Evolutionary conservation across 2,329 filamentous ascomycete species (phyloP).

Genomic region (Cytospora piceicola): DNA sequence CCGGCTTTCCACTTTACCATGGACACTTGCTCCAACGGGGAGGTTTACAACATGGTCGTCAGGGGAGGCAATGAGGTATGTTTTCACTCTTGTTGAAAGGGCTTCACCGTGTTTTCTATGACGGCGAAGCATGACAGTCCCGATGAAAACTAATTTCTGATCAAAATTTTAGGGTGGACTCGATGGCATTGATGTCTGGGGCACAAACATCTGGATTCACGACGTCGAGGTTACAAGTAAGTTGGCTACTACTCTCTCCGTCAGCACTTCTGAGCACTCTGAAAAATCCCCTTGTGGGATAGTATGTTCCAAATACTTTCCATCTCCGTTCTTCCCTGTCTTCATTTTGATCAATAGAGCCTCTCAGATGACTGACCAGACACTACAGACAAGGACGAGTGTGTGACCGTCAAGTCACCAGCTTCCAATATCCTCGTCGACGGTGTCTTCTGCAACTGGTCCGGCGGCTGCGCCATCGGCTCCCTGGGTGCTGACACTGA

Average conservation of each 20-base stretch:
- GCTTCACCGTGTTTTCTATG: no score
- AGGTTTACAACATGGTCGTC: slow-evolving; percentile 57
- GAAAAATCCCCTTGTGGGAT: no score
- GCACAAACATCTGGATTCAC: slow-evolving; percentile 59
- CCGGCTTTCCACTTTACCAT: slow-evolving; percentile 54
- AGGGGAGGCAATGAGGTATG: slow-evolving; percentile 47
- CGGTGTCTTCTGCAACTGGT: slow-evolving; percentile 63
- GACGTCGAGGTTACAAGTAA: slow-evolving; percentile 59
- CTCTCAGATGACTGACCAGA: not conserved
- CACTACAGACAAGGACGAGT: slow-evolving; percentile 56
- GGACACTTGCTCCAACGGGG: slow-evolving; percentile 51
- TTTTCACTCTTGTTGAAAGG: no score
- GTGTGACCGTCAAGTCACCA: slow-evolving; percentile 45
- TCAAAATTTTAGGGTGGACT: slow-evolving; percentile 44
- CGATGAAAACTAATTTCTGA: not conserved
- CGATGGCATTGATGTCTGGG: slow-evolving; percentile 60
- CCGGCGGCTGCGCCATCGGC: slow-evolving; percentile 61
- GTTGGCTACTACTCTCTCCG: not conserved
- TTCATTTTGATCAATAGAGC: not conserved
- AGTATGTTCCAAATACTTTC: no score
- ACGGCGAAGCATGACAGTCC: no score
- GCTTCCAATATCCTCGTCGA: slow-evolving; percentile 59
- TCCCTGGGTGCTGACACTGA: slow-evolving; percentile 51
- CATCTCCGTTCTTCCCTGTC: no score
- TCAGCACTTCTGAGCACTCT: not conserved